phyloP scores from a whole-genome alignment of 1,139 yeast species.

The Nakaseomyces kungkrabaensis region DNA sequence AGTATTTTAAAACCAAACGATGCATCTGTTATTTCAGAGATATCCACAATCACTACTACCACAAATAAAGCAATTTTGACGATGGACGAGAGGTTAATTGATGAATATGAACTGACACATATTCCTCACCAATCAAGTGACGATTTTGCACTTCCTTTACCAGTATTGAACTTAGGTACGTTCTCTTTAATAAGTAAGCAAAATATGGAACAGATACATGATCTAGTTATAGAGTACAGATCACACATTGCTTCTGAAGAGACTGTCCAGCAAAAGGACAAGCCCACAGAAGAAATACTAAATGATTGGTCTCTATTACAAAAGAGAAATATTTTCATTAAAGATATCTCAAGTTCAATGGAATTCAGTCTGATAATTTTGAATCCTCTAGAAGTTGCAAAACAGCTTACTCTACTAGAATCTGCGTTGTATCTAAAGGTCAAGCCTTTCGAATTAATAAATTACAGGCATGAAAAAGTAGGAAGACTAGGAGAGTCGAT shows the following conservation, averaged over 20 bases:
- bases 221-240: conserved; percentile 24
- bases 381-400: conserved; percentile 74
- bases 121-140: conserved; percentile 24
- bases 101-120: conserved; percentile 32
- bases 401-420: conserved; percentile 75
- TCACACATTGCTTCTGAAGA: conserved; percentile 6
- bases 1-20: conserved; percentile 24
- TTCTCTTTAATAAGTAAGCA: conserved; percentile 28
- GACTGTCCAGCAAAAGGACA: not conserved
- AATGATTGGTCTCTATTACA: not conserved
- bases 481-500: conserved; percentile 38
- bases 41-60: conserved; percentile 19
- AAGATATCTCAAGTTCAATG: conserved; percentile 3
- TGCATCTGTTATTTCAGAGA: conserved; percentile 25
- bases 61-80: conserved; percentile 29
- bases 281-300: not conserved
- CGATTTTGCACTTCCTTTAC: conserved; percentile 29
- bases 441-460: conserved; percentile 61
- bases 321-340: not conserved
- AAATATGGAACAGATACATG: conserved; percentile 28
- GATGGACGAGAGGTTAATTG: conserved; percentile 31
- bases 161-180: conserved; percentile 25
- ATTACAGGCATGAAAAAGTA: conserved; percentile 31
- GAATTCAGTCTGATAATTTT: conserved; percentile 51
- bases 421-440: conserved; percentile 59